Evolutionary conservation across 2,329 filamentous ascomycete genomes (phyloP), one percentile per base, ranked within the genome.

Genomic region (Alternaria gaisen): DNA sequence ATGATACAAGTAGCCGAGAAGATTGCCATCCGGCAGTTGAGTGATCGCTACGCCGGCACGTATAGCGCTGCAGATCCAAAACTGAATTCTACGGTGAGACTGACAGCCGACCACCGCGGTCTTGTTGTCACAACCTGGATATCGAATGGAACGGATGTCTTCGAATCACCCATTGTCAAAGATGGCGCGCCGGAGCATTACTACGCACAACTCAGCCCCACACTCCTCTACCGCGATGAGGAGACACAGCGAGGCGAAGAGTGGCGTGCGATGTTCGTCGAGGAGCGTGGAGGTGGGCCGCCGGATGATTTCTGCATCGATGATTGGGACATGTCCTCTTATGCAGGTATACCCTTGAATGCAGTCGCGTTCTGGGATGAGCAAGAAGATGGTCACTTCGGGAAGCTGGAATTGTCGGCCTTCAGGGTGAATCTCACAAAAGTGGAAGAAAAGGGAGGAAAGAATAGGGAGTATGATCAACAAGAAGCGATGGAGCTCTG

Each of bases 341-440:
- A 80, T 62, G 79, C 67, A 3, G 74, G 70, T 2, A 54, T 72
- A 16, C 72, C 75, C 0, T 36, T 79, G 11, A 79, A 78, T 26
- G 77, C 79, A 51, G 24, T 75, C 5, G 71, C 78, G 0, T 79
- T 81, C 50, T 80, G 79, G 78, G 64, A 70, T 22, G 38, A 63
- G 24, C 63, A 53, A 1, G 61, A 70, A 11, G 58, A 57, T 9
- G 63, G 57, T 0, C 32, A 40, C 3, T 68, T 72, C n/a, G 58
- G 69, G 3, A 69, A 53, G 18, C 46, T 80, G 4, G 76, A 80
- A 54, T 58, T 79, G 8, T 66, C 72, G 18, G 78, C 69, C 3
- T 80, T 79, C 44, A 63, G 74, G 28, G 68, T 71, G 2, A 76
- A 71, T 22, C 38, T 76, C 24, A 71, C 64, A 4, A 64, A 62